Evolutionary conservation across 2,329 filamentous ascomycete species (phyloP).

Genomic region (Talaromyces sp.): DNA sequence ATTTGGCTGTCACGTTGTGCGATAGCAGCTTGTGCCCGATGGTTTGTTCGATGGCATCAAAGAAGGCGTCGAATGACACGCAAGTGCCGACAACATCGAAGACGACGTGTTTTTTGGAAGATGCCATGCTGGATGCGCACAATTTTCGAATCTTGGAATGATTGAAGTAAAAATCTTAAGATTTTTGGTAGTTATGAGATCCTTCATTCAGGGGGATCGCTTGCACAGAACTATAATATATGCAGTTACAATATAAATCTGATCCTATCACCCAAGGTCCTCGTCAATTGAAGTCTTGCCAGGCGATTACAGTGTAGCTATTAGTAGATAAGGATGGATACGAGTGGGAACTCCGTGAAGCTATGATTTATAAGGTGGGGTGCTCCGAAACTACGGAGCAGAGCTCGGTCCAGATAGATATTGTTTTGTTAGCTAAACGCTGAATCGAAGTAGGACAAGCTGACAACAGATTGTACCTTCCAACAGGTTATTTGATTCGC

Average conservation of each 20-base stretch:
- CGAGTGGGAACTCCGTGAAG: background rate
- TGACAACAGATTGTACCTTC: background rate
- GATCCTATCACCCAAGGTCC: background rate
- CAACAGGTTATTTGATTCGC: background rate
- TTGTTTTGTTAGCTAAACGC: background rate
- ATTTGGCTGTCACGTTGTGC: conserved; percentile 36
- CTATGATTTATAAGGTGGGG: background rate
- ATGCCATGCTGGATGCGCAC: background rate
- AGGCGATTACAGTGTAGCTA: background rate
- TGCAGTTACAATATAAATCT: background rate
- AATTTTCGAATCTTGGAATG: no score
- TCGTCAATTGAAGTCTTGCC: background rate
- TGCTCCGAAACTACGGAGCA: background rate
- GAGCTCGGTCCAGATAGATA: background rate
- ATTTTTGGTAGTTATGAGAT: no score
- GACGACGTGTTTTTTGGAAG: conserved; percentile 45
- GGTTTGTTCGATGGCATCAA: conserved; percentile 35
- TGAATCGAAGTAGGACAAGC: background rate
- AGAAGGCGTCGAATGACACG: conserved; percentile 47
- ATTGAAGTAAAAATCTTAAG: no score
- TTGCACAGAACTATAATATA: background rate
- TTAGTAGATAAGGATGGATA: background rate
- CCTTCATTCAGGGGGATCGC: no score
- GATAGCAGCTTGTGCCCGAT: conserved; percentile 39
- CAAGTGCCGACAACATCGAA: conserved; percentile 55